Evolutionary conservation across 1,139 yeast species (phyloP).

Genomic region (Pichia sp.): DNA sequence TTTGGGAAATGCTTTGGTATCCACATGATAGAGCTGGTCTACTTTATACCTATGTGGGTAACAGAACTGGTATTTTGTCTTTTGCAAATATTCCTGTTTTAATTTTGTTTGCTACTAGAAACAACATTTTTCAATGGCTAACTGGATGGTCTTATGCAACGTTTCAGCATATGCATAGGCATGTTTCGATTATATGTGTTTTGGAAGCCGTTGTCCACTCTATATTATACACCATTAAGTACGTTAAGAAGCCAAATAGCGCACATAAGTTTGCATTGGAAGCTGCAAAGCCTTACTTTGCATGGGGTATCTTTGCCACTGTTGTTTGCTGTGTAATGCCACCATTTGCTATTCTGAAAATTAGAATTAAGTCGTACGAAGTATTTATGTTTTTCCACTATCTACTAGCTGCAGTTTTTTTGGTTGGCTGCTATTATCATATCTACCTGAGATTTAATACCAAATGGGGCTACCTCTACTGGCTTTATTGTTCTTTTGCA

Average conservation of each 20-base stretch:
- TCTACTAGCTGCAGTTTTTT: constrained; percentile 29
- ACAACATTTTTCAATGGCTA: constrained; percentile 37
- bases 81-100: constrained; percentile 36
- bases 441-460: constrained; percentile 14
- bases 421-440: constrained; percentile 34
- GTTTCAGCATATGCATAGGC: constrained; percentile 37
- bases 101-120: constrained; percentile 39
- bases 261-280: constrained; percentile 1
- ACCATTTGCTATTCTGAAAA: constrained; percentile 2
- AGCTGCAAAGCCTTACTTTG: constrained; percentile 6
- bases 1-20: constrained; percentile 2
- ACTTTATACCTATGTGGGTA: constrained; percentile 30
- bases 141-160: constrained; percentile 40
- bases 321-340: constrained; percentile 21
- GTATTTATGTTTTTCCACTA: constrained; percentile 31
- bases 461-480: constrained; percentile 34
- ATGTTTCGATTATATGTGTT: constrained; percentile 32
- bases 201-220: constrained; percentile 24
- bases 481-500: constrained; percentile 34
- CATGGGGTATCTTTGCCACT: constrained; percentile 48
- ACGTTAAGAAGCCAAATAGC: constrained; percentile 11
- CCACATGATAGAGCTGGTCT: constrained; percentile 6
- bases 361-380: constrained; percentile 30
- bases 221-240: constrained; percentile 26
- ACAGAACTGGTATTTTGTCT: constrained; percentile 36